Conservation (phyloP, 148 eudicot species). For the Chenopodium quinoa region DNA sequence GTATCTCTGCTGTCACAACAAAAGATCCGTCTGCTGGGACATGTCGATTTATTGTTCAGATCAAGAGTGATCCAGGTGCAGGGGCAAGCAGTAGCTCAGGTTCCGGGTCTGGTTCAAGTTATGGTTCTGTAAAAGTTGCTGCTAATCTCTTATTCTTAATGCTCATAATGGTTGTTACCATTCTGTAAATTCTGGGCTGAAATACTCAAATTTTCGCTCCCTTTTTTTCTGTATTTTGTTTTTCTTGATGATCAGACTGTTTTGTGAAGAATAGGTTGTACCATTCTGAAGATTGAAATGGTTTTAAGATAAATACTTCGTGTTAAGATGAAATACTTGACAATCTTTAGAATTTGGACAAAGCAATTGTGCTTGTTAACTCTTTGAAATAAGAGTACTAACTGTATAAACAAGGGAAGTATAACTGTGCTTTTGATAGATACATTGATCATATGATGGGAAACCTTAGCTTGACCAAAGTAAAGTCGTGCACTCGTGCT, state of each 20-base stretch:
- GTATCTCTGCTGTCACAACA: conserved; percentile 44
- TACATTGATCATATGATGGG: no score
- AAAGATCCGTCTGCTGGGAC: conserved; percentile 56
- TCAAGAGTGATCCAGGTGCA: conserved; percentile 26
- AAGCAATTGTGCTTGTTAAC: neutral
- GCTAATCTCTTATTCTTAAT: conserved; percentile 23
- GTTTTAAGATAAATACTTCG: neutral
- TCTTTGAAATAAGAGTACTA: no score
- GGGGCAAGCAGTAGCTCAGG: conserved; percentile 12
- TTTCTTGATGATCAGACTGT: neutral
- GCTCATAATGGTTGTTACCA: conserved; percentile 12
- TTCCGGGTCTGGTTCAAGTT: neutral
- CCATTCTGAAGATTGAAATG: conserved; percentile 2
- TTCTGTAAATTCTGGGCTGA: conserved; percentile 14
- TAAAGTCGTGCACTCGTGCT: no score
- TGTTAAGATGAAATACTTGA: neutral
- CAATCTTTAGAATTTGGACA: neutral
- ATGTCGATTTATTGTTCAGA: conserved; percentile 59
- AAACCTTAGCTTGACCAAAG: no score
- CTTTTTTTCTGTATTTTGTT: neutral
- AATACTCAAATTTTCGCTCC: neutral
- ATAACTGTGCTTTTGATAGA: no score
- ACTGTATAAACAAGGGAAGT: no score
- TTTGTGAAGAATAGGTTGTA: neutral
- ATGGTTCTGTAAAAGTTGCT: conserved; percentile 17